phyloP scores from a whole-genome alignment of 208 protist genomes.

The Leishmania guyanensis region DNA sequence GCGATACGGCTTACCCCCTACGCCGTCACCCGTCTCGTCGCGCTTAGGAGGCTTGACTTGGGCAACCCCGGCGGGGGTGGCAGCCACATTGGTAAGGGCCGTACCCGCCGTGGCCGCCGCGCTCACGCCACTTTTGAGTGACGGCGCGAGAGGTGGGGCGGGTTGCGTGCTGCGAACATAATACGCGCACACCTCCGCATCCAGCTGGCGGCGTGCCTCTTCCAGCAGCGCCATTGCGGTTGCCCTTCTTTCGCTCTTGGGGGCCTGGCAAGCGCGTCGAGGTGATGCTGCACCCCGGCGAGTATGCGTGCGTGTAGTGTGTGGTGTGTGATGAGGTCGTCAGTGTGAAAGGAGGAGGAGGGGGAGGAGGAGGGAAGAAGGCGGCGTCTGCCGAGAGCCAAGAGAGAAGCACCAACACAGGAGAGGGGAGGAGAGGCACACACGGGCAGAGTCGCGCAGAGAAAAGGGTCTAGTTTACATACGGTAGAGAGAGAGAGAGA shows the following conservation, averaged over 20 bases:
- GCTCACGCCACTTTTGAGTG: conserved; percentile 38
- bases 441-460: too few relatives aligned
- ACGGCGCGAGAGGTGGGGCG: conserved; percentile 36
- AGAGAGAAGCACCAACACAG: background rate
- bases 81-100: background rate
- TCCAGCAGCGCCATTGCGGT: conserved; percentile 24
- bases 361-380: background rate
- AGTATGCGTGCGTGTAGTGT: conserved; percentile 9
- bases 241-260: background rate
- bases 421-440: background rate
- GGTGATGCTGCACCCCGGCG: background rate
- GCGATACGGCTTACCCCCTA: background rate
- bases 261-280: background rate
- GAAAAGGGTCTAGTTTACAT: background rate
- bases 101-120: background rate
- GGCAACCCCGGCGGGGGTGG: background rate
- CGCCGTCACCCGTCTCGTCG: background rate
- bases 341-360: background rate
- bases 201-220: conserved; percentile 29
- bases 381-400: background rate
- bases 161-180: conserved; percentile 20
- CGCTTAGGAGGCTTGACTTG: conserved; percentile 1
- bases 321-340: background rate
- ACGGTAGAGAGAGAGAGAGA: background rate
- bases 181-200: conserved; percentile 14